Conservation (phyloP, 2,329 filamentous ascomycete species). For the Venturiaceae sp. region DNA sequence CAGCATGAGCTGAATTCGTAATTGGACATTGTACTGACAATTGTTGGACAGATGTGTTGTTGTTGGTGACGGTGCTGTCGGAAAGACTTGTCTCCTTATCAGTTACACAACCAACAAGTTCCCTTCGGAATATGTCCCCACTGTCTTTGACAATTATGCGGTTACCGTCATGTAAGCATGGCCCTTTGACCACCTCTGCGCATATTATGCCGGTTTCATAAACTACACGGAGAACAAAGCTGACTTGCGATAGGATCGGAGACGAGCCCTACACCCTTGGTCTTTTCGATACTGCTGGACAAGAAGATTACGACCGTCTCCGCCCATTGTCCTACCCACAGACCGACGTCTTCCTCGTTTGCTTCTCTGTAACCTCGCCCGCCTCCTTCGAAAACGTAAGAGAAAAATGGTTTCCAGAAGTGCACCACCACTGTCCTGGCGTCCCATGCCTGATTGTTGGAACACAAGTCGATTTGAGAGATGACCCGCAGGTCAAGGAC, state of each 20-base stretch:
- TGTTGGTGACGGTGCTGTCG: slow-evolving; percentile 97
- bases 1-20: neutral
- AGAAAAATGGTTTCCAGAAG: slow-evolving; percentile 98
- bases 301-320: slow-evolving; percentile 98
- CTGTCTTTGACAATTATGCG: slow-evolving; percentile 99
- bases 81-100: slow-evolving; percentile 98
- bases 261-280: slow-evolving; percentile 97
- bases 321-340: slow-evolving; percentile 95
- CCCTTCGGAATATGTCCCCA: slow-evolving; percentile 98
- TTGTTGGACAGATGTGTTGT: slow-evolving; percentile 74
- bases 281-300: slow-evolving; percentile 95
- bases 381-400: slow-evolving; percentile 98
- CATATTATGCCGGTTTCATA: neutral
- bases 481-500: slow-evolving; percentile 76
- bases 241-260: slow-evolving; percentile 63
- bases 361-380: slow-evolving; percentile 95
- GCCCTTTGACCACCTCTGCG: neutral
- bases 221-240: too few species aligned
- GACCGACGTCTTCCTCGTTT: slow-evolving; percentile 97
- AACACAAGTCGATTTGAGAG: slow-evolving; percentile 91
- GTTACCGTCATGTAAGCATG: slow-evolving; percentile 94
- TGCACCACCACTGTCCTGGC: slow-evolving; percentile 95
- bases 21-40: neutral
- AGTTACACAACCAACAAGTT: slow-evolving; percentile 99
- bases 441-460: slow-evolving; percentile 97